These are phyloP conservation scores for Aspergillus pseudotamarii DNA, from an alignment of 2,329 filamentous ascomycete genomes.

Conservation along the genomic window DNA sequence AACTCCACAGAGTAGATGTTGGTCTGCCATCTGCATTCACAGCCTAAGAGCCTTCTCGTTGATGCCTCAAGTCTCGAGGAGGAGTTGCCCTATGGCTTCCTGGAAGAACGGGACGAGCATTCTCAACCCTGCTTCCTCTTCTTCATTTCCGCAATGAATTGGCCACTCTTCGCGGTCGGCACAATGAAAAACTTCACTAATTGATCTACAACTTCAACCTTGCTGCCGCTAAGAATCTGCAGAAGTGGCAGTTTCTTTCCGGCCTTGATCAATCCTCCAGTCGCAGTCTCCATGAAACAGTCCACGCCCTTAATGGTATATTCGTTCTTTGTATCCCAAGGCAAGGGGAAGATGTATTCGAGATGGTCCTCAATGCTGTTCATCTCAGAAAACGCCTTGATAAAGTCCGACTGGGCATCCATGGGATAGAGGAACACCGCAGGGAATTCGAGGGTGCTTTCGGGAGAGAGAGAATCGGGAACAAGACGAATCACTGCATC, in stretches of 20 bases:
- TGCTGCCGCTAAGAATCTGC: slow-evolving; percentile 73
- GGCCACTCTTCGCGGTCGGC: slow-evolving; percentile 67
- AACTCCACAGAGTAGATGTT: neutral
- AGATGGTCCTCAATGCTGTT: slow-evolving; percentile 77
- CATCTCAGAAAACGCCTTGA: slow-evolving; percentile 82
- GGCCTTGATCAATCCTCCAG: slow-evolving; percentile 82
- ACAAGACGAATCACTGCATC: slow-evolving; percentile 73
- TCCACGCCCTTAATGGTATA: slow-evolving; percentile 72
- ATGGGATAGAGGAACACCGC: slow-evolving; percentile 83
- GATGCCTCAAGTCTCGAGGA: neutral
- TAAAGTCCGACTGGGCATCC: slow-evolving; percentile 81
- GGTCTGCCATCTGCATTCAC: neutral
- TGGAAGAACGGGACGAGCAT: neutral
- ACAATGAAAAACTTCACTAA: slow-evolving; percentile 82
- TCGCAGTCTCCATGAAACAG: slow-evolving; percentile 82
- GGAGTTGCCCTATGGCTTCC: neutral
- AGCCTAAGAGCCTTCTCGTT: neutral
- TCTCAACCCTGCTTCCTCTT: slow-evolving; percentile 57
- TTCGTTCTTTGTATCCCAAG: slow-evolving; percentile 74
- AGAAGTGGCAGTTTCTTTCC: slow-evolving; percentile 80
- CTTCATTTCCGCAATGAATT: slow-evolving; percentile 88
- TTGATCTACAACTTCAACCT: slow-evolving; percentile 85
- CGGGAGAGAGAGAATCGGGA: slow-evolving; percentile 72
- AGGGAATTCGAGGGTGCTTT: slow-evolving; percentile 74
- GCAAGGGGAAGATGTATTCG: slow-evolving; percentile 80